phyloP scores from a whole-genome alignment of 2,329 filamentous ascomycete species.

The Colletotrichum neosansevieriae region DNA sequence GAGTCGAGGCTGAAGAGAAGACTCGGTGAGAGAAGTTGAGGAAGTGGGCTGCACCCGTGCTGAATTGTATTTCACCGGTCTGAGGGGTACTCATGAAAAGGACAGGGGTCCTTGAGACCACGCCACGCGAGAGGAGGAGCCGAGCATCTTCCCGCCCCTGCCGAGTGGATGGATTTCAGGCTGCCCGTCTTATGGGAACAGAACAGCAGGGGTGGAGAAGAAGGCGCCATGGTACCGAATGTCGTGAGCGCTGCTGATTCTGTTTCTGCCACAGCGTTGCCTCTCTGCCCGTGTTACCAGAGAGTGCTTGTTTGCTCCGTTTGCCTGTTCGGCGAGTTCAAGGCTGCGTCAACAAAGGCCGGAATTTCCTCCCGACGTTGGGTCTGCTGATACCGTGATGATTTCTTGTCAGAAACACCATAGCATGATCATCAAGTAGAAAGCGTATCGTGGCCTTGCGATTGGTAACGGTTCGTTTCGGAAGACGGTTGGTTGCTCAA shows the following conservation, averaged over 20 bases:
- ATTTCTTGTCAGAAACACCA: not conserved
- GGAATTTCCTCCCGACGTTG: not conserved
- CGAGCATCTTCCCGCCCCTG: slow-evolving; percentile 41
- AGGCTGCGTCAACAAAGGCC: not conserved
- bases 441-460: slow-evolving; percentile 4
- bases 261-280: slow-evolving; percentile 27
- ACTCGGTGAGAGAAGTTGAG: slow-evolving; percentile 55
- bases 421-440: not conserved
- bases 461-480: slow-evolving; percentile 22
- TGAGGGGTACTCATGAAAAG: slow-evolving; percentile 53
- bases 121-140: slow-evolving; percentile 42
- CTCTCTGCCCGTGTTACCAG: slow-evolving; percentile 33
- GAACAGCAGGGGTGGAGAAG: slow-evolving; percentile 29
- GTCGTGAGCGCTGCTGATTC: slow-evolving; percentile 39
- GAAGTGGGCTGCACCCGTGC: slow-evolving; percentile 50
- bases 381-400: slow-evolving; percentile 21
- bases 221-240: slow-evolving; percentile 27
- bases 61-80: slow-evolving; percentile 57
- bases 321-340: not conserved
- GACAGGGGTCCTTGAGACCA: slow-evolving; percentile 45
- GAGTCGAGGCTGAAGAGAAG: slow-evolving; percentile 53
- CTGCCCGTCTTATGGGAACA: slow-evolving; percentile 39
- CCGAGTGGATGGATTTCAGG: slow-evolving; percentile 40
- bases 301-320: slow-evolving; percentile 28
- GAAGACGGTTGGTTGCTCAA: slow-evolving; percentile 12